phyloP scores from a whole-genome alignment of 805 yeast species.

The Yarrowia hollandica region DNA sequence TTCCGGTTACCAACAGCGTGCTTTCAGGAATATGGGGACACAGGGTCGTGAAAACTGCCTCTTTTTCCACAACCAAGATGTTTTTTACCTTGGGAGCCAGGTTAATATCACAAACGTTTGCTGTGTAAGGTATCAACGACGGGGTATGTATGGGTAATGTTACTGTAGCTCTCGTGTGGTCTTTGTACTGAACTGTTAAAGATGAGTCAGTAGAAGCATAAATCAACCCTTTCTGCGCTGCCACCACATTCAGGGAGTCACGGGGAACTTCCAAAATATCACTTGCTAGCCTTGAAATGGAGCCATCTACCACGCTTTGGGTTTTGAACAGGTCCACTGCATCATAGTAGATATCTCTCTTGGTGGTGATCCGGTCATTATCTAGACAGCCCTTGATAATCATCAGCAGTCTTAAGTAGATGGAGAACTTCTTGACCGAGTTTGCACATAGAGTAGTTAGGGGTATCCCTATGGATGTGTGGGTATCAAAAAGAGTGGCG shows the following conservation, averaged over 20 bases:
- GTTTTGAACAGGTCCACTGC: slow-evolving; percentile 53
- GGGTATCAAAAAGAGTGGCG: not conserved
- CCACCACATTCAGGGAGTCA: slow-evolving; percentile 47
- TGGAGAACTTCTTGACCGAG: slow-evolving; percentile 8
- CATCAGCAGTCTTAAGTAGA: slow-evolving; percentile 12
- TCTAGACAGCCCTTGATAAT: slow-evolving; percentile 6
- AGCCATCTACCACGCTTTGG: slow-evolving; percentile 48
- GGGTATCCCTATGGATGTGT: not conserved
- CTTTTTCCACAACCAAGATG: slow-evolving; percentile 51
- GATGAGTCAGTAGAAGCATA: slow-evolving; percentile 36
- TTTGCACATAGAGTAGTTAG: not conserved
- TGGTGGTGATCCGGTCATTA: not conserved
- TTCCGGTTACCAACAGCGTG: slow-evolving; percentile 54
- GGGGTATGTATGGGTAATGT: not conserved
- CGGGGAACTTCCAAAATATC: slow-evolving; percentile 45
- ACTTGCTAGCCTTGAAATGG: slow-evolving; percentile 45
- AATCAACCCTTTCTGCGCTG: slow-evolving; percentile 59
- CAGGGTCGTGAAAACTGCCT: slow-evolving; percentile 46
- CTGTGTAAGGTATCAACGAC: not conserved
- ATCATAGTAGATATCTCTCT: slow-evolving; percentile 58
- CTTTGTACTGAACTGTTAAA: not conserved
- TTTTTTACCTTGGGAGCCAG: not conserved
- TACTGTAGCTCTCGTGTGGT: not conserved
- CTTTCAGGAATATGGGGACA: slow-evolving; percentile 34
- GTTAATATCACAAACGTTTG: not conserved